Percentiles rank a stretch among this genome's conserved stretches.
Conservation (phyloP, 768 basidiomycete species). For the Naematelia aurantialba region DNA sequence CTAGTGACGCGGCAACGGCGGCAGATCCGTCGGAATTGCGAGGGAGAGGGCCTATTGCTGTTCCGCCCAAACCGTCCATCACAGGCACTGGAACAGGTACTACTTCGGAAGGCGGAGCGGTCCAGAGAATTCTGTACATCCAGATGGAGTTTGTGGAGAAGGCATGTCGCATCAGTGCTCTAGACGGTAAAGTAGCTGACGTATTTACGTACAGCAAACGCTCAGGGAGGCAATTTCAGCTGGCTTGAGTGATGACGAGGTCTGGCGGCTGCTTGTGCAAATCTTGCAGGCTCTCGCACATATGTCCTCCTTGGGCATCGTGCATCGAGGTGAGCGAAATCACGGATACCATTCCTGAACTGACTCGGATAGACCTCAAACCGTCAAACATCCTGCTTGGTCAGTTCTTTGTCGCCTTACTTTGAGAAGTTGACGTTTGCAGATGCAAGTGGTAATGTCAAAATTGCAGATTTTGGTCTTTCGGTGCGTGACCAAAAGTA, state of each 20-base stretch:
- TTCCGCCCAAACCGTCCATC: constrained; percentile 23
- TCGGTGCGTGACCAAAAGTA: too few species aligned
- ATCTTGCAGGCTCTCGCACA: constrained; percentile 84
- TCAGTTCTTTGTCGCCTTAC: too few species aligned
- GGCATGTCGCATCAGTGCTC: constrained; percentile 14
- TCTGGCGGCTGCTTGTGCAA: constrained; percentile 86
- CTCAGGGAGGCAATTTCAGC: constrained; percentile 70
- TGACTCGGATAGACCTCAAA: too few species aligned
- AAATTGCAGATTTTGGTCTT: constrained; percentile 89
- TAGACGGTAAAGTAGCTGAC: not conserved
- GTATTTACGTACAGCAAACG: constrained; percentile 60
- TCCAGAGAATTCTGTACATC: constrained; percentile 71
- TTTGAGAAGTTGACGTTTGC: too few species aligned
- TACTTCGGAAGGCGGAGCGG: constrained; percentile 24
- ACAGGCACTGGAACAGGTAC: too few species aligned
- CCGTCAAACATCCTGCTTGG: constrained; percentile 79
- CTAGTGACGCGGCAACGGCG: constrained; percentile 1
- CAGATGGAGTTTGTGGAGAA: constrained; percentile 67
- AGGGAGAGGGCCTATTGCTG: constrained; percentile 7
- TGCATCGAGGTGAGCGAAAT: too few species aligned
- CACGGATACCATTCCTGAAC: too few species aligned
- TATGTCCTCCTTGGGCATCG: constrained; percentile 78
- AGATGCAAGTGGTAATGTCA: constrained; percentile 47
- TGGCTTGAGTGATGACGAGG: constrained; percentile 75
- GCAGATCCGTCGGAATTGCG: not conserved